Evolutionary conservation across 106 monocot species (phyloP).

Genomic region (Hemerocallis citrina): DNA sequence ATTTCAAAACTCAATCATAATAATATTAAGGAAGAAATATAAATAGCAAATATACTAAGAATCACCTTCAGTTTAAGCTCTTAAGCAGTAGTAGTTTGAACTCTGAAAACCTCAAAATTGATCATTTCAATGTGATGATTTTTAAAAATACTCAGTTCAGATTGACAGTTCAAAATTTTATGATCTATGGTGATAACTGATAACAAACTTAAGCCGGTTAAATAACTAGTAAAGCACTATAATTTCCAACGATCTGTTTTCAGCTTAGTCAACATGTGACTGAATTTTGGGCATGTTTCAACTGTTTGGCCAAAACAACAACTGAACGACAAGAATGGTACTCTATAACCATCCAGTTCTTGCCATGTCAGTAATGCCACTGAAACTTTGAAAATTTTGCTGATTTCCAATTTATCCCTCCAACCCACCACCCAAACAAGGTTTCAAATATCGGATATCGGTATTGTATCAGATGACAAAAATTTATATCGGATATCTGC

Average conservation of each 20-base stretch:
- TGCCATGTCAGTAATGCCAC: no score
- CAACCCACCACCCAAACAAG: no score
- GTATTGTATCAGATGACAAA: no score
- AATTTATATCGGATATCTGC: no score
- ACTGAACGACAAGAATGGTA: no score
- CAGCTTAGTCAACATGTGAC: not conserved
- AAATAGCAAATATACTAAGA: not conserved
- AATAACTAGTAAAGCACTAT: not conserved
- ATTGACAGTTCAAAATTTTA: no score
- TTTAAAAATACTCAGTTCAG: not conserved
- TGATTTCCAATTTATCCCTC: no score
- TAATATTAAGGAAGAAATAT: not conserved
- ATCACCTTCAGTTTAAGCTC: not conserved
- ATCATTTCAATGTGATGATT: not conserved
- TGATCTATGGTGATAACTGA: no score
- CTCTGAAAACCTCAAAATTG: not conserved
- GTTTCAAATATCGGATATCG: no score
- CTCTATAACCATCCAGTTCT: no score
- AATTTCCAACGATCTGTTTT: not conserved
- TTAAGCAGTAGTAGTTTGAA: not conserved
- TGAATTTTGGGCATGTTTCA: not conserved
- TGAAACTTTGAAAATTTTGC: no score
- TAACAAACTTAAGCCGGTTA: not conserved
- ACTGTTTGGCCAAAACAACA: not conserved
- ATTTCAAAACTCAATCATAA: not conserved